Percentiles rank a stretch among this genome's conserved stretches.
These are phyloP conservation scores for Vachellia collinsii DNA, from an alignment of 306 rosid species.

Conservation along the genomic window DNA sequence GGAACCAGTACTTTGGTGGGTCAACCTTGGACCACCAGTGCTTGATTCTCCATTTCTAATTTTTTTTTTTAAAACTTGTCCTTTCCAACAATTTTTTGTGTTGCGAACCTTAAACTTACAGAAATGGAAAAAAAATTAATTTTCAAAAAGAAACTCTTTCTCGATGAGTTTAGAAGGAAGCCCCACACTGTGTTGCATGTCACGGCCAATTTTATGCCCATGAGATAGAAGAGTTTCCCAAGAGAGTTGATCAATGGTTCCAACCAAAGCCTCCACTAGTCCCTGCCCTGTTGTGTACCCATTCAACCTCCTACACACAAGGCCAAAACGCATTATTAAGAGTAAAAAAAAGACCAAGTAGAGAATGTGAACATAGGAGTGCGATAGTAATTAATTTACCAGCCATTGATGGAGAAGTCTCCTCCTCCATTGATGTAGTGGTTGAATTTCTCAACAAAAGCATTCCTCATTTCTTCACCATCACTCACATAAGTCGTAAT, in stretches of 20 bases:
- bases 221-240: slow-evolving; percentile 58
- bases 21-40: slow-evolving; percentile 7
- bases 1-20: slow-evolving; percentile 24
- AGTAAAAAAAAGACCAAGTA: not conserved
- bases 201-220: slow-evolving; percentile 68
- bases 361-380: not conserved
- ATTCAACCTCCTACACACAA: slow-evolving; percentile 56
- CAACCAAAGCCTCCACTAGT: slow-evolving; percentile 56
- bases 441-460: slow-evolving; percentile 54
- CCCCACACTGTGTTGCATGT: slow-evolving; percentile 72
- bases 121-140: not conserved
- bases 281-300: slow-evolving; percentile 45
- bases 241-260: slow-evolving; percentile 67
- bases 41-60: slow-evolving; percentile 30
- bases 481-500: slow-evolving; percentile 51
- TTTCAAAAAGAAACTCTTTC: not conserved
- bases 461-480: slow-evolving; percentile 39
- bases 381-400: slow-evolving; percentile 32
- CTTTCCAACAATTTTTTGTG: not conserved
- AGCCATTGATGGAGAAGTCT: slow-evolving; percentile 37
- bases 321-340: not conserved
- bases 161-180: slow-evolving; percentile 22
- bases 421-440: slow-evolving; percentile 12
- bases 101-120: not conserved
- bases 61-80: not conserved